Evolutionary conservation across 768 basidiomycete genomes (phyloP), one percentile per base, ranked within the genome.

Genomic region (Boletales sp.): DNA sequence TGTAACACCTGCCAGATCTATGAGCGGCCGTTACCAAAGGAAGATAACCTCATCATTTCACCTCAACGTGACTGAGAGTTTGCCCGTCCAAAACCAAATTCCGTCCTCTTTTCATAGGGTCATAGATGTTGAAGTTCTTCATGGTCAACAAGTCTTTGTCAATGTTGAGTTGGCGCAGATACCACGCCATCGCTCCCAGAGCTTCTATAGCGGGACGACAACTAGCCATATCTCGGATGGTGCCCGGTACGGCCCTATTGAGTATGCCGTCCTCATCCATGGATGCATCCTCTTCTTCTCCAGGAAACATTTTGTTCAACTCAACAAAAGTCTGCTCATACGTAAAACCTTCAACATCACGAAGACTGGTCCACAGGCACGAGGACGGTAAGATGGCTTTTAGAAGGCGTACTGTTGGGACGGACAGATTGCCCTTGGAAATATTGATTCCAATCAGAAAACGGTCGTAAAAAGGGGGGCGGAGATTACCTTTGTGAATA

Each of bases 51-150:
- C 9, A 30, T 43, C 19, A 17, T 58, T 67, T 38, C 45, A 94
- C 92, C 76, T 99, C 97, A 53, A 99, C 77, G 65, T 99, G 97
- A 14, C 91, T 88, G 46, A 99, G 75, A 0, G 93, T 94, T 66
- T 97, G 94, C 3, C 97, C 97, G 67, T 99, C 94, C 38, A 99
- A 75, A 0, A 90, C 78, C 48, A 98, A 70, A 24, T 84, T 89
- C 62, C 85, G 77, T n/a, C 93, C 94, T 52, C 79, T 78, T 64
- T 87, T 86, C 82, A 97, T 92, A 0, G 97, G 97, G 67, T 97
- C 93, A 62, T 95, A 97, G 35, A 97, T 77, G 58, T 97, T 94
- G 78, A 99, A 99, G 64, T 98, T 98, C 72, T 84, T 88, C 87
- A 97, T 94, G 47, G 85, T 90, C 61, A 99, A 68, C 48, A 99